phyloP scores from a whole-genome alignment of 192 early-diverging fungal species.

The Podochytrium sp. region DNA sequence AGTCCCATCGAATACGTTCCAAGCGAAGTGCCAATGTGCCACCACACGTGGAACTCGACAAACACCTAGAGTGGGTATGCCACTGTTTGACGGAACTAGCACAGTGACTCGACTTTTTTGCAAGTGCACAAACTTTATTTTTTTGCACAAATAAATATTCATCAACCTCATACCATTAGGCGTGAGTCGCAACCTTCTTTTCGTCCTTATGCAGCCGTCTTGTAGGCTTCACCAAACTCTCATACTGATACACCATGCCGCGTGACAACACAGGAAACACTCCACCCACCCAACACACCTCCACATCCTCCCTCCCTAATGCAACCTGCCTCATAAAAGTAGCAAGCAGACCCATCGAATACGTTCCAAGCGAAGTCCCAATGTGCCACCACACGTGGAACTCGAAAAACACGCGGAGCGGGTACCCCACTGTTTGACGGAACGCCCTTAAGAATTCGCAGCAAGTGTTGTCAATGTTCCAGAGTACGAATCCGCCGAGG shows the following conservation, averaged over 20 bases:
- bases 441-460: constrained; percentile 59
- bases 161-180: too few species aligned
- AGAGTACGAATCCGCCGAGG: constrained; percentile 58
- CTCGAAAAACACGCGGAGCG: constrained; percentile 53
- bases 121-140: too few species aligned
- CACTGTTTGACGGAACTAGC: constrained; percentile 47
- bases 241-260: too few species aligned
- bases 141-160: too few species aligned
- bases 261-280: constrained; percentile 14
- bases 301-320: neutral
- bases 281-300: neutral
- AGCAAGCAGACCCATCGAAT: neutral
- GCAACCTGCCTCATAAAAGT: neutral
- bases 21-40: constrained; percentile 48
- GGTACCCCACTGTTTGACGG: constrained; percentile 48
- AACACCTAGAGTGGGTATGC: constrained; percentile 53
- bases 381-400: constrained; percentile 55
- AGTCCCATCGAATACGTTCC: constrained; percentile 23
- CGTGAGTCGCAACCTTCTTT: too few species aligned
- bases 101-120: constrained; percentile 51
- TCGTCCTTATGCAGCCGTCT: too few species aligned
- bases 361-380: constrained; percentile 37
- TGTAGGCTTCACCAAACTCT: too few species aligned
- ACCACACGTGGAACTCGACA: constrained; percentile 49
- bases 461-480: constrained; percentile 79